phyloP scores from a whole-genome alignment of 306 rosid species.

The Inga laurina region DNA sequence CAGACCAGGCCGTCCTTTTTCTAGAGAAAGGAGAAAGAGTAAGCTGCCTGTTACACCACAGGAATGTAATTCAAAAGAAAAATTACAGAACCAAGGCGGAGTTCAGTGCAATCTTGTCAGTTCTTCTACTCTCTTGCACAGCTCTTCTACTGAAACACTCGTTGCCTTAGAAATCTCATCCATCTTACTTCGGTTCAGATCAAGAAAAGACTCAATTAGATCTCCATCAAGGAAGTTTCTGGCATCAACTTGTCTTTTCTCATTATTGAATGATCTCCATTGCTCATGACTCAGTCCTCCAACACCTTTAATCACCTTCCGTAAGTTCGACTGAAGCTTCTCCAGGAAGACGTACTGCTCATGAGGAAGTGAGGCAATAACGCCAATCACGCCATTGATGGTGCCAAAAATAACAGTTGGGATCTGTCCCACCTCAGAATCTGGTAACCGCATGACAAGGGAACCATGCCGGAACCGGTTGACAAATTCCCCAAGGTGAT shows the following conservation, averaged over 20 bases:
- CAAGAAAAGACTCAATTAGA: conserved; percentile 94
- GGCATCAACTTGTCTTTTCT: conserved; percentile 85
- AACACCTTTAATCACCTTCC: conserved; percentile 94
- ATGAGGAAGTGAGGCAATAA: conserved; percentile 91
- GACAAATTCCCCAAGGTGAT: conserved; percentile 89
- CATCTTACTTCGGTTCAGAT: conserved; percentile 84
- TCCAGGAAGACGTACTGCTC: conserved; percentile 87
- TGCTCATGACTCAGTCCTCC: conserved; percentile 98
- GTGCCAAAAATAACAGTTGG: conserved; percentile 92
- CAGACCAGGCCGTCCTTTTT: too few relatives aligned
- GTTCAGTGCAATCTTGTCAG: conserved; percentile 88
- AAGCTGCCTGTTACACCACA: neutral
- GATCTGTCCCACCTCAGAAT: conserved; percentile 94
- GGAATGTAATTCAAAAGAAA: conserved; percentile 1
- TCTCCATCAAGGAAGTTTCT: conserved; percentile 92
- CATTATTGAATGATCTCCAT: conserved; percentile 94
- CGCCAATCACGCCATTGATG: conserved; percentile 95
- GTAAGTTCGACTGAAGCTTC: conserved; percentile 85
- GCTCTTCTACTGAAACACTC: conserved; percentile 89
- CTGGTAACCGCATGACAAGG: conserved; percentile 93
- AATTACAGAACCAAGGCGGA: neutral
- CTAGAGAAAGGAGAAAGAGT: neutral
- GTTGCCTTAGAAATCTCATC: conserved; percentile 78
- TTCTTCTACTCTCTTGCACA: conserved; percentile 94
- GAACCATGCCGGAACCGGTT: conserved; percentile 87